Evolutionary conservation across 1,284 basidiomycete genomes (phyloP), one percentile per base, ranked within the genome.

Genomic region (Marasmius oreades): DNA sequence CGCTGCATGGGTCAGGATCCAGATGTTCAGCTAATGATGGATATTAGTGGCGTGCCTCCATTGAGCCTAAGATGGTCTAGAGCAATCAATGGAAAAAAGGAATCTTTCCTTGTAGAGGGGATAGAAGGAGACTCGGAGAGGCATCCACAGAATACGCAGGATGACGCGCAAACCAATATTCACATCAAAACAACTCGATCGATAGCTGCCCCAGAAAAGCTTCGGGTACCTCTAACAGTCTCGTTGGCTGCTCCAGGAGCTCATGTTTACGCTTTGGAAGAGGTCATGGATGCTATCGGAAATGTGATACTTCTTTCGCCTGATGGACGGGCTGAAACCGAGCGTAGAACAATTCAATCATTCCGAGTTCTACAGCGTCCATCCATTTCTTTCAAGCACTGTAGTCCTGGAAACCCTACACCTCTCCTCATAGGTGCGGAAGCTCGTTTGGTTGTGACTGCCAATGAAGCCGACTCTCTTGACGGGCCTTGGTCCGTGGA

Each of bases 291-390:
- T 63, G 81, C 85, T 14, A 73, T 87, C 53, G 92, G 91, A 12
- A 93, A 93, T 64, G 66, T 80, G 10, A 76, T 92, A 14, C 71
- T 74, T 37, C 70, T 87, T 44, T 74, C 77, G 59, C 60, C 72
- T 60, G 73, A 75, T 44, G 43, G 62, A 7, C 51, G 57, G 20
- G 53, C 59, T 10, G 51, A 56, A 8, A 61, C 65, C 12, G 78
- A 80, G 62, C 75, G 78, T 5, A 82, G 82, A 56, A 82, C 78
- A 0, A 79, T 77, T 16, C 79, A 88, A 23, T 81, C 85, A 0
- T 80, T 93, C 55, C 76, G 83, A 7, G 87, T 98, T 33, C 78
- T 97, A 50, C 79, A 84, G n/a, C 84, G 87, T 22, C 90, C 93
- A 0, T 76, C 78, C 0, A 79, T 91, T 39, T 83, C 85, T 0